Percentiles rank a stretch among this genome's conserved stretches.
Evolutionary conservation across 139 green algal genomes (phyloP).

Genomic region (Chlorella sorokiniana): DNA sequence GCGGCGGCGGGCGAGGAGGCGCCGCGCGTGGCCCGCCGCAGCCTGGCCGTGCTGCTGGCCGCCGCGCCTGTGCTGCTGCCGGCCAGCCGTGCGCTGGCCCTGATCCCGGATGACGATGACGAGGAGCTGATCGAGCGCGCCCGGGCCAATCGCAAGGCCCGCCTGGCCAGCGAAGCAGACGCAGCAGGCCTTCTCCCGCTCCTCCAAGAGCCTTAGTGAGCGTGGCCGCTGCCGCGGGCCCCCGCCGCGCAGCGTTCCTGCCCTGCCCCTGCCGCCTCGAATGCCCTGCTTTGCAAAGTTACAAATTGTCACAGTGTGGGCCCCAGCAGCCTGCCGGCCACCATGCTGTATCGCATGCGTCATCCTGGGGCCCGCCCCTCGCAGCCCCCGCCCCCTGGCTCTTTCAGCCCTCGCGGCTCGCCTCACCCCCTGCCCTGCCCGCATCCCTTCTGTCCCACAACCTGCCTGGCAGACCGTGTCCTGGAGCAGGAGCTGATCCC

Average conservation of each 20-base stretch:
- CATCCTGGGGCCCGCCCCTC: too few species aligned
- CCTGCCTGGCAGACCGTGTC: constrained; percentile 32
- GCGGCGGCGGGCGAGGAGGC: neutral
- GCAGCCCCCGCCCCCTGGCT: too few species aligned
- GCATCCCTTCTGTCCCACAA: constrained; percentile 39
- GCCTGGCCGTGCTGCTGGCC: constrained; percentile 29
- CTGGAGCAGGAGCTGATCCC: constrained; percentile 54
- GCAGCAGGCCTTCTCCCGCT: constrained; percentile 10
- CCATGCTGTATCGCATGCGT: too few species aligned
- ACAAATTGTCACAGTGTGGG: too few species aligned
- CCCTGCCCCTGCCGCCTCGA: too few species aligned
- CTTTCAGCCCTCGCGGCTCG: too few species aligned
- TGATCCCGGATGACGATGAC: constrained; percentile 79
- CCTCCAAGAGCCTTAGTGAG: neutral
- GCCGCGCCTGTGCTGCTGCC: constrained; percentile 26
- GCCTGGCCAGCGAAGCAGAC: constrained; percentile 41
- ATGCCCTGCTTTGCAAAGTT: too few species aligned
- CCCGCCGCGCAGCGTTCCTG: too few species aligned
- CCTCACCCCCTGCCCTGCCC: too few species aligned
- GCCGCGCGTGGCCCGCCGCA: constrained; percentile 13
- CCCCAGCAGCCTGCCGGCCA: too few species aligned
- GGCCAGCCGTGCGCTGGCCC: constrained; percentile 36
- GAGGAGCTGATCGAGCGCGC: constrained; percentile 73
- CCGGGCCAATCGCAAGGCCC: constrained; percentile 60
- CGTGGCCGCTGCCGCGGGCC: neutral